phyloP scores from a whole-genome alignment of 2,329 filamentous ascomycete genomes.

The Trichoderma afroharzianum region DNA sequence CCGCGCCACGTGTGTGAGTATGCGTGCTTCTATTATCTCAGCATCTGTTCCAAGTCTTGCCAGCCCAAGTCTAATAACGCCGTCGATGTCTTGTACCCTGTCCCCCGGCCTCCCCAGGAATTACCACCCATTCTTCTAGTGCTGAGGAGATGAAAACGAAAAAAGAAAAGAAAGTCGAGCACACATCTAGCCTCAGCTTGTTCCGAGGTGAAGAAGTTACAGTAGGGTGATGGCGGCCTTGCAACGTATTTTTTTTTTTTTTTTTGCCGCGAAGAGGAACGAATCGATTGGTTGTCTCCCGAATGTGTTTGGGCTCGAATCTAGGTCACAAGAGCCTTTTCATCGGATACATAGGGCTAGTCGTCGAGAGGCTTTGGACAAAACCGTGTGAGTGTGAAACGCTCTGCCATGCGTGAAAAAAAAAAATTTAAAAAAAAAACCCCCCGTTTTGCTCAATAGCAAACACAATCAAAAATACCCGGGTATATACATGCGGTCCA shows the following conservation, averaged over 20 bases:
- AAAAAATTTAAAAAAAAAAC: too few species aligned
- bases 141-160: neutral
- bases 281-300: neutral
- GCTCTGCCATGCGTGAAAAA: neutral
- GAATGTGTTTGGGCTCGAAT: neutral
- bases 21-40: constrained; percentile 1
- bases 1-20: neutral
- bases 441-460: neutral
- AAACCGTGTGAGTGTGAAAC: neutral
- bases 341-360: neutral
- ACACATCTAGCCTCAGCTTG: neutral
- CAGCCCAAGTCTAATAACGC: neutral
- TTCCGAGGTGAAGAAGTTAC: neutral
- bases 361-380: neutral
- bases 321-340: neutral
- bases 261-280: neutral
- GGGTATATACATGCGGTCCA: constrained; percentile 7
- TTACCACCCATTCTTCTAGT: neutral
- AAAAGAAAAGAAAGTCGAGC: neutral
- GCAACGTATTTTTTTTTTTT: too few species aligned
- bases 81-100: neutral
- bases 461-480: neutral
- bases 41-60: neutral
- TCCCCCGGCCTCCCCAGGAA: neutral
- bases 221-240: neutral